Evolutionary conservation across 78 protist species (phyloP).

Genomic region (Paulinella micropora): DNA sequence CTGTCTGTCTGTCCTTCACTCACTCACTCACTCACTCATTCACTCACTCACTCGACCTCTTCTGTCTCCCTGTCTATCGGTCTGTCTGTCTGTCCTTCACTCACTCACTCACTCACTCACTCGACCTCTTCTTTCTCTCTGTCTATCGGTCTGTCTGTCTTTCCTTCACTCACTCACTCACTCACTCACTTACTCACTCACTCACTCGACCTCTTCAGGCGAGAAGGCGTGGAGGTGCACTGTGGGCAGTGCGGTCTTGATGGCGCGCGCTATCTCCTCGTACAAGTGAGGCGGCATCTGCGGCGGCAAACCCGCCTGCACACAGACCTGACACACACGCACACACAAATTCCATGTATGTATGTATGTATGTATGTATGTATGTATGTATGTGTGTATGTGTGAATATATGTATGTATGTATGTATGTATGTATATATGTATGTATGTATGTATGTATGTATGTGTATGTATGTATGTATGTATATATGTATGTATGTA

Average conservation of each 20-base stretch:
- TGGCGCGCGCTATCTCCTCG: not conserved
- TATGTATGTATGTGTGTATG: not conserved
- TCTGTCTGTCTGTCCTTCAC: too few species aligned
- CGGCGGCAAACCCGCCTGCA: not conserved
- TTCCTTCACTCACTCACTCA: too few species aligned
- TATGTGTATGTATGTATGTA: not conserved
- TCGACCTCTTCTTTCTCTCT: too few species aligned
- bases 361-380: not conserved
- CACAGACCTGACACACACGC: not conserved
- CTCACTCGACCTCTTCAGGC: conserved; percentile 11
- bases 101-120: too few species aligned
- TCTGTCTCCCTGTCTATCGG: too few species aligned
- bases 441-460: not conserved
- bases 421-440: not conserved
- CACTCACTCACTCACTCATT: too few species aligned
- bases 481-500: not conserved
- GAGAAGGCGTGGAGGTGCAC: conserved; percentile 5
- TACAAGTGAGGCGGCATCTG: not conserved
- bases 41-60: too few species aligned
- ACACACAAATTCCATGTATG: not conserved
- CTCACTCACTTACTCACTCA: too few species aligned
- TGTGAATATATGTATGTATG: not conserved
- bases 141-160: too few species aligned
- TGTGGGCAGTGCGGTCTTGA: not conserved
- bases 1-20: too few species aligned